Base-by-base conservation (phyloP, 495 filamentous ascomycete species). In the Aspergillus homomorphus region DNA sequence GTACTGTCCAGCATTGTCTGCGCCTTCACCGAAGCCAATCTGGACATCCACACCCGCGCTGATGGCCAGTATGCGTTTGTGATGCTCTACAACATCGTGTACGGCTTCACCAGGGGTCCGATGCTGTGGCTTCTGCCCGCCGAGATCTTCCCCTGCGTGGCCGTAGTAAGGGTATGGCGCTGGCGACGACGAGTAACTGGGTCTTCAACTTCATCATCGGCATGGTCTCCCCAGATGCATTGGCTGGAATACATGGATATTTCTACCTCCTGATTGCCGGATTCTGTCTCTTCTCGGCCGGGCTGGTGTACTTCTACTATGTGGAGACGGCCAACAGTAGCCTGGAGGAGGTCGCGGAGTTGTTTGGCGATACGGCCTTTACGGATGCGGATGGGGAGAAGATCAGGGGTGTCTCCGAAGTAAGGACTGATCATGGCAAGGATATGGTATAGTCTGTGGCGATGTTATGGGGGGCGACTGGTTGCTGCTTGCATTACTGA, bases 131-230 rank as follows among this genome's bases (percentile, higher is more conserved):
- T 85, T 18, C 79, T 87, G 15, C 81, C 85, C 7, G 86, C 84
- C 10, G 89, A 92, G 70, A 82, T 91, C 58, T 92, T 87, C 69
- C 89, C 18, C 77, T 82, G 28, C 77, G 82, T 19, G 87, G 87
- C 57, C 81, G 87, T 18, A 84, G 84, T 12, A 81, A 82, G 21
- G 82, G 77, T 30, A 88, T 89, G 83, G 86, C 83, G 12, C 59
- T 89, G 12, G 84, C 85, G 4, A 91, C 89, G 0, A 81, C 84
- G 4, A 80, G 80, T 42, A 92, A 91, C 68, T 92, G 89, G 89
- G 73, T 84, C 48, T 91, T 84, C 82, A 92, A 91, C 65, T 92
- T 90, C 70, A 65, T 90, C 52, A 82, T 91, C 51, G 81, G 82
- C 1, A 87, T 89, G 76, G 84, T 89, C 62, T 87, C 87, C 0